Evolutionary conservation across 164 flowering plant genomes (phyloP).

Genomic region (Macadamia tetraphylla): DNA sequence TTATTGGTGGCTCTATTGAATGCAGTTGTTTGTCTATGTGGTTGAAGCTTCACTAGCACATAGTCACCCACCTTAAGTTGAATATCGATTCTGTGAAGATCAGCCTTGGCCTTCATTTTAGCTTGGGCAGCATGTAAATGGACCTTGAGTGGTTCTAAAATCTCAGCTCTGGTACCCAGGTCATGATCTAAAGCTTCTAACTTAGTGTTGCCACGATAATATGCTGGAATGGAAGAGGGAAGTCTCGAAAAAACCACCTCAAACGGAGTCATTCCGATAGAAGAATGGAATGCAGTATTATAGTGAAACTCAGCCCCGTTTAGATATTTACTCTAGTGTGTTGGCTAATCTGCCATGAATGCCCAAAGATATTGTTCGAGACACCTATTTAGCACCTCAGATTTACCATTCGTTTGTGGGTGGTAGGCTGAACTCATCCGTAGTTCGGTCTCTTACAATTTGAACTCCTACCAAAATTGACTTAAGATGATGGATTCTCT

Average conservation of each 20-base stretch:
- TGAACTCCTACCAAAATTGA: background rate
- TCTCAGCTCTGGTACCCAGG: too few relatives aligned
- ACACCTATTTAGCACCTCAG: background rate
- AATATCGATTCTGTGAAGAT: too few relatives aligned
- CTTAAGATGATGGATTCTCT: background rate
- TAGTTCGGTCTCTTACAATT: background rate
- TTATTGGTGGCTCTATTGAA: too few relatives aligned
- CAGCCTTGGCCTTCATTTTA: too few relatives aligned
- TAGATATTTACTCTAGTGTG: background rate
- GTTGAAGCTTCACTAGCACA: too few relatives aligned
- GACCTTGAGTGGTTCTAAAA: too few relatives aligned
- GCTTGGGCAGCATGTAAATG: too few relatives aligned
- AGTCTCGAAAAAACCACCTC: background rate
- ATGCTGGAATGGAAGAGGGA: background rate
- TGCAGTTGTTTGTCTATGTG: too few relatives aligned
- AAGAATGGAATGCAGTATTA: conserved; percentile 5
- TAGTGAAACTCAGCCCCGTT: conserved; percentile 10
- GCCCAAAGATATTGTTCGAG: conserved; percentile 4
- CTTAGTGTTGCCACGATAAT: background rate
- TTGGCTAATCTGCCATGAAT: background rate
- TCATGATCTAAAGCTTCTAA: background rate
- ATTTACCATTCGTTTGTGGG: conserved; percentile 7
- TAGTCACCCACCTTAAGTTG: too few relatives aligned
- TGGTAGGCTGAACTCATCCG: background rate
- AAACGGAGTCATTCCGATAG: background rate